These are phyloP conservation scores for Alternaria incomplexa DNA, from an alignment of 2,329 filamentous ascomycete genomes.

Conservation along the genomic window DNA sequence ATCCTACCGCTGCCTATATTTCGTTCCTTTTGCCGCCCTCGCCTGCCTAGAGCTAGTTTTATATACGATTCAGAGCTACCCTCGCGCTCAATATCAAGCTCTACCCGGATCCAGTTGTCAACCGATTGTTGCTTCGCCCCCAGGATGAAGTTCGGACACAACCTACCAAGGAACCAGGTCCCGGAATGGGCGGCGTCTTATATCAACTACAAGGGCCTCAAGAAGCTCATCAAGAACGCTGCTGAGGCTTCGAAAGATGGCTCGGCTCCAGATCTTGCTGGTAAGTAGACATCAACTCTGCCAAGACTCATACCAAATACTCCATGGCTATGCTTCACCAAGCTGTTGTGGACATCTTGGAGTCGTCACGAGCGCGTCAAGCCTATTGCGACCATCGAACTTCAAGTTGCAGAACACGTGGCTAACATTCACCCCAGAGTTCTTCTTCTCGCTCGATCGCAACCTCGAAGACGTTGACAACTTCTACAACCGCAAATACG, in stretches of 20 bases:
- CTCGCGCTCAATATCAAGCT: not conserved
- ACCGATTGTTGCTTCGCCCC: not conserved
- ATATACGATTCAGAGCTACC: not conserved
- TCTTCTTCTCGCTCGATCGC: slow-evolving; percentile 95
- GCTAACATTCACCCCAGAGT: slow-evolving; percentile 65
- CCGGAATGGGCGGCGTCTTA: slow-evolving; percentile 85
- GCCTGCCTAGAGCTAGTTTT: slow-evolving; percentile 9
- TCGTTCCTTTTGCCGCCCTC: slow-evolving; percentile 20
- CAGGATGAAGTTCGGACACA: slow-evolving; percentile 58
- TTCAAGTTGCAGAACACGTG: not conserved
- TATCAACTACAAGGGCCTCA: slow-evolving; percentile 89
- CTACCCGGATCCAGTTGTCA: not conserved
- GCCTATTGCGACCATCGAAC: not conserved
- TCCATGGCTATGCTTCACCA: no score
- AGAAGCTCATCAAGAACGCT: slow-evolving; percentile 91
- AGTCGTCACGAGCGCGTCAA: not conserved
- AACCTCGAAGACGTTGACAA: slow-evolving; percentile 96
- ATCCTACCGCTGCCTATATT: slow-evolving; percentile 9
- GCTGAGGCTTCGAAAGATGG: slow-evolving; percentile 69
- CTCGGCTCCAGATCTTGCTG: slow-evolving; percentile 84
- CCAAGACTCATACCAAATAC: not conserved
- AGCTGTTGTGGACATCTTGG: not conserved
- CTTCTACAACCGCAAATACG: slow-evolving; percentile 96
- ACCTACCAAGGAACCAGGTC: slow-evolving; percentile 79
- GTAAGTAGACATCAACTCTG: slow-evolving; percentile 60